A percentile compares a stretch with the other conserved stretches of the same genome.
These are phyloP conservation scores for Marsdenia floribunda DNA, from an alignment of 257 asterid genomes.

Conservation along the genomic window DNA sequence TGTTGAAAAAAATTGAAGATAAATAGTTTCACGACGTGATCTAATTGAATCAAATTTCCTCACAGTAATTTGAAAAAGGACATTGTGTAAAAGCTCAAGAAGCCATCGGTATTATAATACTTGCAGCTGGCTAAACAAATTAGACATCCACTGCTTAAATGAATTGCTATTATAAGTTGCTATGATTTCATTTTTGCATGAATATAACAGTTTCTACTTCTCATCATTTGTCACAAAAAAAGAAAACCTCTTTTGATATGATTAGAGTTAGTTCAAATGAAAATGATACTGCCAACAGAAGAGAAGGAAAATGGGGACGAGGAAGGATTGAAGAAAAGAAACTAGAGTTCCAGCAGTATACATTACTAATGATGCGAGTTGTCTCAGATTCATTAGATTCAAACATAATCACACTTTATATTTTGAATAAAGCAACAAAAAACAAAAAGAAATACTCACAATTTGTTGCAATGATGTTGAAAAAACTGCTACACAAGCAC, in stretches of 20 bases:
- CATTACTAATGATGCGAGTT: not conserved
- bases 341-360: not conserved
- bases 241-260: not conserved
- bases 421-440: not conserved
- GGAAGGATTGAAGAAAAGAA: not conserved
- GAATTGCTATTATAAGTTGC: not conserved
- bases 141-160: not conserved
- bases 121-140: not conserved
- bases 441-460: constrained; percentile 44
- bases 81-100: not conserved
- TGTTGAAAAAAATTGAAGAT: not conserved
- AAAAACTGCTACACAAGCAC: constrained; percentile 90
- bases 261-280: not conserved
- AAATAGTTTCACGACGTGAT: not conserved
- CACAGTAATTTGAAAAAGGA: not conserved
- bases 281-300: not conserved
- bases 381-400: too few relatives aligned
- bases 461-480: constrained; percentile 91
- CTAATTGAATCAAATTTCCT: not conserved
- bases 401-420: not conserved
- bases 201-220: not conserved
- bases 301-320: not conserved
- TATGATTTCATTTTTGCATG: too few relatives aligned
- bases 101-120: not conserved
- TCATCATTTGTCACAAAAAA: not conserved